A percentile compares a stretch with the other conserved stretches of the same genome.
phyloP scores from a whole-genome alignment of 2,329 filamentous ascomycete genomes.

The Fusarium tricinctum region DNA sequence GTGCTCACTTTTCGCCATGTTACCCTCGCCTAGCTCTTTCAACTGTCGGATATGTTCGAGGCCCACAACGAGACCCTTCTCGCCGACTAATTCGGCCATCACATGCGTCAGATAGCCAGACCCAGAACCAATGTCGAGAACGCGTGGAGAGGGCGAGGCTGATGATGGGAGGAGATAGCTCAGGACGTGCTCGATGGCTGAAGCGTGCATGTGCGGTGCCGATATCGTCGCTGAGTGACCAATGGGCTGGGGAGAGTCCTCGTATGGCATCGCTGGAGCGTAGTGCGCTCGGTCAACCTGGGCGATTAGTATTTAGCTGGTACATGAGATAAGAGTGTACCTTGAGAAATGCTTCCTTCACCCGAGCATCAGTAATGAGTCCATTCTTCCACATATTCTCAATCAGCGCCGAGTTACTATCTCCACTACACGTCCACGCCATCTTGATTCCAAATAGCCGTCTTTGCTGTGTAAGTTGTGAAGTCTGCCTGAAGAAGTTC shows the following conservation, averaged over 20 bases:
- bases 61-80: constrained; percentile 70
- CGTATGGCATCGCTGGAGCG: constrained; percentile 77
- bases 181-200: constrained; percentile 65
- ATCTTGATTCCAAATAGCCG: constrained; percentile 63
- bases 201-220: constrained; percentile 73
- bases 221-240: constrained; percentile 70
- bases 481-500: constrained; percentile 1
- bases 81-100: constrained; percentile 80
- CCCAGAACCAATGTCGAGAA: constrained; percentile 82
- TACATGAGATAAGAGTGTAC: constrained; percentile 58
- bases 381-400: constrained; percentile 80
- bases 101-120: constrained; percentile 91
- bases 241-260: constrained; percentile 69
- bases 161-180: constrained; percentile 58
- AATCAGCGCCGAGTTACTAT: constrained; percentile 80
- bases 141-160: constrained; percentile 59
- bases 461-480: constrained; percentile 19
- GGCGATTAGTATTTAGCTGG: not conserved
- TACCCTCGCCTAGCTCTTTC: constrained; percentile 71
- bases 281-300: constrained; percentile 93
- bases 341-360: constrained; percentile 84
- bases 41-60: constrained; percentile 80
- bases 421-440: constrained; percentile 91
- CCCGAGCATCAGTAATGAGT: constrained; percentile 78
- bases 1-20: constrained; percentile 73